A percentile compares a stretch with the other conserved stretches of the same genome.
Conservation (phyloP, 2,329 filamentous ascomycete species). For the Periconia sp. region DNA sequence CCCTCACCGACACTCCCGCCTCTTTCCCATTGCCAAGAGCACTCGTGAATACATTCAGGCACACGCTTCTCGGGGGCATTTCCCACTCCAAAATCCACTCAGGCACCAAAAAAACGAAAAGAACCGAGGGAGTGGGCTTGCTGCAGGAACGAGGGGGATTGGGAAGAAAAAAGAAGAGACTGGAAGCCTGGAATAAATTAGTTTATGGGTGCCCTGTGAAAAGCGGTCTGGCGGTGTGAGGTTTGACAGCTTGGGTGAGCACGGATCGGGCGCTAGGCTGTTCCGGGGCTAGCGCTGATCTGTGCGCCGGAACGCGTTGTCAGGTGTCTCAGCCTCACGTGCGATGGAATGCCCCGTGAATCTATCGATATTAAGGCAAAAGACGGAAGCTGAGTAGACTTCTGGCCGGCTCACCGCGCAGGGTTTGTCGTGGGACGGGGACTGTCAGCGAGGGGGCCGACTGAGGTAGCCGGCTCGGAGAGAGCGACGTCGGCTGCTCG, state of each 20-base stretch:
- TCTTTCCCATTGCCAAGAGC: conserved; percentile 35
- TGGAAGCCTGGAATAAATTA: conserved; percentile 14
- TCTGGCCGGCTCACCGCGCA: background rate
- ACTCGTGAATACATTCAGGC: conserved; percentile 44
- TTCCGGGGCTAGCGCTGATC: conserved; percentile 37
- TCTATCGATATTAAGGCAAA: background rate
- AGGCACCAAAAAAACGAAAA: conserved; percentile 3
- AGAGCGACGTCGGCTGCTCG: background rate
- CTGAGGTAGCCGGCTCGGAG: background rate
- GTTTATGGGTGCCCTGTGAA: conserved; percentile 31
- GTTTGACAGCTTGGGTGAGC: conserved; percentile 35
- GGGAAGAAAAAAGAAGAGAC: conserved; percentile 27
- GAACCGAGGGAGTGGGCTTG: conserved; percentile 13
- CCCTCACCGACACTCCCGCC: conserved; percentile 28
- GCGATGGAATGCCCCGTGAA: conserved; percentile 6
- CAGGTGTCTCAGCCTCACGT: conserved; percentile 37
- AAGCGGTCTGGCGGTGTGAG: conserved; percentile 49
- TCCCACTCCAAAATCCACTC: conserved; percentile 9
- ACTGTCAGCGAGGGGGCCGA: background rate
- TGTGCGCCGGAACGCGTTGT: conserved; percentile 33
- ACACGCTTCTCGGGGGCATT: conserved; percentile 45
- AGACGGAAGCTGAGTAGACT: background rate
- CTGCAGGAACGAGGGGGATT: conserved; percentile 17
- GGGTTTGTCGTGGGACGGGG: background rate
- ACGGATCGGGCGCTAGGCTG: conserved; percentile 37